These are phyloP conservation scores for Kockovaella imperatae DNA, from an alignment of 768 basidiomycete species.

Conservation along the genomic window DNA sequence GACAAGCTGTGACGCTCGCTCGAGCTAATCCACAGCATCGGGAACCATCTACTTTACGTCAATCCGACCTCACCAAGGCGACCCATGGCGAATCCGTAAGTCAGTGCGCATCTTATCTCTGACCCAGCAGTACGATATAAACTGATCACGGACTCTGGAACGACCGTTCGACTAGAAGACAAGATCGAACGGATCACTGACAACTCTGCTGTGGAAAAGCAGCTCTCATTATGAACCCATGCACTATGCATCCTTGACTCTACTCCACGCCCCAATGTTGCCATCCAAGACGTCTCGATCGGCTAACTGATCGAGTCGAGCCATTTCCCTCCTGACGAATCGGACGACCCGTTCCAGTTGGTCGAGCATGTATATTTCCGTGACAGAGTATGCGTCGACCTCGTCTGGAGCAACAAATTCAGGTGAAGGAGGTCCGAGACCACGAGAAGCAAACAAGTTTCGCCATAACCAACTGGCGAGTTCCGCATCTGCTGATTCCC, in stretches of 20 bases:
- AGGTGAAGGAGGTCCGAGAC: conserved; percentile 6
- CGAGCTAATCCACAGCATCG: conserved; percentile 18
- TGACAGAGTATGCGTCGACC: not conserved
- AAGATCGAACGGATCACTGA: conserved; percentile 4
- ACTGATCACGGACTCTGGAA: conserved; percentile 39
- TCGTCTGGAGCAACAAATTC: conserved; percentile 12
- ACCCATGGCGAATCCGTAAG: conserved; percentile 41
- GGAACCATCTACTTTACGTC: conserved; percentile 44
- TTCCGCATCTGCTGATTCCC: conserved; percentile 64
- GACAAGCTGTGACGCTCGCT: conserved; percentile 3
- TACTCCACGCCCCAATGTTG: conserved; percentile 39
- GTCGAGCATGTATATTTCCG: conserved; percentile 59
- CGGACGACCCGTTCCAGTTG: conserved; percentile 62
- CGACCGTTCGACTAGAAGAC: conserved; percentile 29
- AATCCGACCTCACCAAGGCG: conserved; percentile 35
- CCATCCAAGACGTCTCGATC: conserved; percentile 48
- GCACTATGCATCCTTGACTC: conserved; percentile 1
- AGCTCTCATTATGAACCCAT: not conserved
- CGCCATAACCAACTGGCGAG: conserved; percentile 85
- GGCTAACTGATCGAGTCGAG: conserved; percentile 55
- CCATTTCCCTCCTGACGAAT: conserved; percentile 66
- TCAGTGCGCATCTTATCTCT: not conserved
- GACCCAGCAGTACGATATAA: conserved; percentile 38
- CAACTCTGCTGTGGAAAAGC: not conserved
- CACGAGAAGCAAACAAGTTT: conserved; percentile 77